Percentiles rank a stretch among this genome's conserved stretches.
phyloP scores from a whole-genome alignment of 2,329 filamentous ascomycete genomes.

The Diatrype stigma region DNA sequence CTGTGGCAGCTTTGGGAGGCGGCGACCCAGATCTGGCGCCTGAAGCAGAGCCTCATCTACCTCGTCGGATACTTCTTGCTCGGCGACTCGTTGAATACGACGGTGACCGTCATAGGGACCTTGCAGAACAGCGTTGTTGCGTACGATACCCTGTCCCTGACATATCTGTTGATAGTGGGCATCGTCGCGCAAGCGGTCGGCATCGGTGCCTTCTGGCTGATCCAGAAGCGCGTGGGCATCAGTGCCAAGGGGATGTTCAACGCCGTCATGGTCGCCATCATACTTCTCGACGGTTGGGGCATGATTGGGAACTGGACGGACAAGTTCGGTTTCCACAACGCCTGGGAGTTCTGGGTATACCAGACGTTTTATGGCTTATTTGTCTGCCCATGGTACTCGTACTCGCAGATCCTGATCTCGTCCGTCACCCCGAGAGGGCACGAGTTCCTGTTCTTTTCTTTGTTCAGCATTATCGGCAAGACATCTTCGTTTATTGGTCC shows the following conservation, averaged over 20 bases:
- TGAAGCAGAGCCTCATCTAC: slow-evolving; percentile 64
- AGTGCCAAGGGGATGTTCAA: slow-evolving; percentile 68
- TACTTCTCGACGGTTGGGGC: slow-evolving; percentile 51
- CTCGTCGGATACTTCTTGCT: slow-evolving; percentile 65
- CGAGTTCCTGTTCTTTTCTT: slow-evolving; percentile 66
- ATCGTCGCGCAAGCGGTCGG: slow-evolving; percentile 60
- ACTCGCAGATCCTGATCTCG: slow-evolving; percentile 67
- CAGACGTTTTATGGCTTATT: slow-evolving; percentile 59
- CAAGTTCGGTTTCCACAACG: slow-evolving; percentile 40
- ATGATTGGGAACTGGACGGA: slow-evolving; percentile 44
- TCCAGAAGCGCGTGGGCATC: slow-evolving; percentile 56
- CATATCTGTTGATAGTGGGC: slow-evolving; percentile 63
- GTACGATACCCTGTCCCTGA: slow-evolving; percentile 61
- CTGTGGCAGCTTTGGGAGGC: slow-evolving; percentile 60
- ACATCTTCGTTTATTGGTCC: slow-evolving; percentile 65
- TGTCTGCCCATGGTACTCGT: slow-evolving; percentile 67
- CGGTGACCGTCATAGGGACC: slow-evolving; percentile 63
- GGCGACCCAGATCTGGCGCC: slow-evolving; percentile 54
- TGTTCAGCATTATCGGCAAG: slow-evolving; percentile 67
- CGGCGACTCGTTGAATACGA: slow-evolving; percentile 67
- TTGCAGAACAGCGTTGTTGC: slow-evolving; percentile 61
- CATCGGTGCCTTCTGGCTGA: slow-evolving; percentile 57
- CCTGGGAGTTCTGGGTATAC: slow-evolving; percentile 43
- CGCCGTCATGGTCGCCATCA: slow-evolving; percentile 55
- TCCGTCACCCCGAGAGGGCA: slow-evolving; percentile 65